Conservation (phyloP, 352 stramenopile species). For the Globisporangium megalacanthum region DNA sequence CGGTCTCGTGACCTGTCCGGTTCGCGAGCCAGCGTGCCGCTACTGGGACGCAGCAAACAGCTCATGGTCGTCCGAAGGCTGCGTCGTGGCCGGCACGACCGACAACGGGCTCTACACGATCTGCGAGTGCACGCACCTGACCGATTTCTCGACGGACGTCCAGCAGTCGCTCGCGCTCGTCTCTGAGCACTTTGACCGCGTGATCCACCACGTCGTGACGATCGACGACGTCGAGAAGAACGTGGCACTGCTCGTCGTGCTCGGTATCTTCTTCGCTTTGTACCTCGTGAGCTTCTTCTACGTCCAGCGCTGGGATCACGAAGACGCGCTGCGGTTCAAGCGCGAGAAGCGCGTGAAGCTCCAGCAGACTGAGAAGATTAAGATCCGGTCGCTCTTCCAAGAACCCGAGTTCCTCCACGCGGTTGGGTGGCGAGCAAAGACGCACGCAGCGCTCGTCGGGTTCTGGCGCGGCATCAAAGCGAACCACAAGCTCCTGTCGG, state of each 20-base stretch:
- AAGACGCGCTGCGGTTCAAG: constrained; percentile 29
- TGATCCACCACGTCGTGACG: constrained; percentile 52
- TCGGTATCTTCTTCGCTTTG: constrained; percentile 42
- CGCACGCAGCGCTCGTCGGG: constrained; percentile 24
- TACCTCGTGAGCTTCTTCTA: constrained; percentile 55
- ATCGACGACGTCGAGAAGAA: constrained; percentile 55
- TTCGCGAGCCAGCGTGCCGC: constrained; percentile 35
- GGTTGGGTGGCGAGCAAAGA: constrained; percentile 37
- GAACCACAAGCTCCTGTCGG: constrained; percentile 66
- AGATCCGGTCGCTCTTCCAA: constrained; percentile 55
- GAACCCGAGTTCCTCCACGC: constrained; percentile 54
- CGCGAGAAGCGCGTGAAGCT: constrained; percentile 28
- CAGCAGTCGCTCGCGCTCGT: constrained; percentile 50
- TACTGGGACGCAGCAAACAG: constrained; percentile 48
- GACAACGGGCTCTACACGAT: constrained; percentile 65
- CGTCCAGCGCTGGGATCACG: constrained; percentile 52
- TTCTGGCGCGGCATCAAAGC: constrained; percentile 51
- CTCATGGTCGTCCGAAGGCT: constrained; percentile 59
- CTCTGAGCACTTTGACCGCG: constrained; percentile 52
- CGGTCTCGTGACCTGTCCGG: constrained; percentile 44
- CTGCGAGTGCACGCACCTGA: constrained; percentile 69
- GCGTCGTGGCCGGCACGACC: constrained; percentile 39
- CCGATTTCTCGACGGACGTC: constrained; percentile 65
- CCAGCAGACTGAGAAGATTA: constrained; percentile 45
- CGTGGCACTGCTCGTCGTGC: constrained; percentile 40